Percentiles rank a stretch among this genome's conserved stretches.
Conservation (phyloP, 345 rosid genomes). For the Gossypium ekmanianum region DNA sequence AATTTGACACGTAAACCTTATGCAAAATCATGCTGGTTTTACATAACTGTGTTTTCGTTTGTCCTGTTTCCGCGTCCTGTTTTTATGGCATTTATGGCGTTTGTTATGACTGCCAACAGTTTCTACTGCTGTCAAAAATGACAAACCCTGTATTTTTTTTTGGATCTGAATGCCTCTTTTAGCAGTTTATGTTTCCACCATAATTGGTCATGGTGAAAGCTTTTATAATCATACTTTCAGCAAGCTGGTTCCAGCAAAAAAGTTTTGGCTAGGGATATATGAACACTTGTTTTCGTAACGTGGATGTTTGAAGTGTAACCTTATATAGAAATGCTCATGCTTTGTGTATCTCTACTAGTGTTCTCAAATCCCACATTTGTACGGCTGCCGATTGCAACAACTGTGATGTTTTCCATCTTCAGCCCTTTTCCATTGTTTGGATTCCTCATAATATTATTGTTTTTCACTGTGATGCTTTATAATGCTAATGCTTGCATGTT, state of each 20-base stretch:
- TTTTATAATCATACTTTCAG: not conserved
- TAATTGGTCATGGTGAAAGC: not conserved
- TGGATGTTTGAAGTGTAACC: not conserved
- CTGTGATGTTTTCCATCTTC: not conserved
- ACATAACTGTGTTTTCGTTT: not conserved
- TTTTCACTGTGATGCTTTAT: no score
- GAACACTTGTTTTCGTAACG: not conserved
- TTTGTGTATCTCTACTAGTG: constrained; percentile 1
- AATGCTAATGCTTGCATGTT: no score
- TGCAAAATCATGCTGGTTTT: not conserved
- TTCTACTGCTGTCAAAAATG: not conserved
- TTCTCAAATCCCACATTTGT: not conserved
- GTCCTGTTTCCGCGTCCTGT: not conserved
- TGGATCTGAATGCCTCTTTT: no score
- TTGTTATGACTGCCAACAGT: not conserved
- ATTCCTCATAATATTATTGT: not conserved
- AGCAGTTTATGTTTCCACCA: not conserved
- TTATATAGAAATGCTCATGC: not conserved
- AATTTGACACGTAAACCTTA: not conserved
- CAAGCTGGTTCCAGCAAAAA: not conserved
- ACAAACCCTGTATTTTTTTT: not conserved
- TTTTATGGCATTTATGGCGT: not conserved
- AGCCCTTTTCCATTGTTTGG: not conserved
- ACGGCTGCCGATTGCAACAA: not conserved
- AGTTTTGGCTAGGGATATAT: not conserved